These are phyloP conservation scores for Nicotiana attenuata DNA, from an alignment of 257 asterid species.

Conservation along the genomic window DNA sequence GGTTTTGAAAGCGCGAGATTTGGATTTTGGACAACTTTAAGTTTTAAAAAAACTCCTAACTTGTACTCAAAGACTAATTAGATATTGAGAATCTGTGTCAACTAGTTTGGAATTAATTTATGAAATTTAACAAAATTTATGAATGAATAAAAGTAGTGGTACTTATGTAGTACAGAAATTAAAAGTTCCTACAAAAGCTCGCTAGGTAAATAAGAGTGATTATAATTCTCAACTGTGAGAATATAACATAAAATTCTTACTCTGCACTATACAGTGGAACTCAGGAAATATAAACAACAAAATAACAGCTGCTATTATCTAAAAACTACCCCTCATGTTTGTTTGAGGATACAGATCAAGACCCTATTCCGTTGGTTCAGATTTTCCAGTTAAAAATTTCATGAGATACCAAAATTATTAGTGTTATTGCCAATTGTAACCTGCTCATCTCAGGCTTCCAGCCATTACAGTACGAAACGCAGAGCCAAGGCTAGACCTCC, in stretches of 20 bases:
- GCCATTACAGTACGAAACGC: conserved; percentile 24
- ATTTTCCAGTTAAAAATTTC: background rate
- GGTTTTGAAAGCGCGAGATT: no score
- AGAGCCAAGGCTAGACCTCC: conserved; percentile 21
- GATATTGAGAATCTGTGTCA: no score
- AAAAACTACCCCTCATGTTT: background rate
- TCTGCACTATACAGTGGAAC: background rate
- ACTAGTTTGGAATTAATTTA: no score
- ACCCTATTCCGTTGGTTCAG: background rate
- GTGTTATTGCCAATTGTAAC: background rate
- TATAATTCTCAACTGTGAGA: background rate
- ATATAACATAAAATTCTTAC: background rate
- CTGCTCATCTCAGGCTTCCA: conserved; percentile 19
- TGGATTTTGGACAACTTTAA: no score
- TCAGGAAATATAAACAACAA: background rate
- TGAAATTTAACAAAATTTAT: background rate
- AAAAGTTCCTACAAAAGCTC: background rate
- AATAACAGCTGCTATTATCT: background rate
- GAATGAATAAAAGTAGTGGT: background rate
- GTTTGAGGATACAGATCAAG: background rate
- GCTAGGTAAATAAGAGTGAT: background rate
- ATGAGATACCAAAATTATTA: background rate
- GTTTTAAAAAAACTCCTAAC: no score
- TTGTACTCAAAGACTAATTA: no score
- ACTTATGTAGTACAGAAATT: background rate